Percentiles rank a stretch among this genome's conserved stretches.
These are phyloP conservation scores for Drosera spatulata DNA, from an alignment of 179 eudicot genomes.

Conservation along the genomic window DNA sequence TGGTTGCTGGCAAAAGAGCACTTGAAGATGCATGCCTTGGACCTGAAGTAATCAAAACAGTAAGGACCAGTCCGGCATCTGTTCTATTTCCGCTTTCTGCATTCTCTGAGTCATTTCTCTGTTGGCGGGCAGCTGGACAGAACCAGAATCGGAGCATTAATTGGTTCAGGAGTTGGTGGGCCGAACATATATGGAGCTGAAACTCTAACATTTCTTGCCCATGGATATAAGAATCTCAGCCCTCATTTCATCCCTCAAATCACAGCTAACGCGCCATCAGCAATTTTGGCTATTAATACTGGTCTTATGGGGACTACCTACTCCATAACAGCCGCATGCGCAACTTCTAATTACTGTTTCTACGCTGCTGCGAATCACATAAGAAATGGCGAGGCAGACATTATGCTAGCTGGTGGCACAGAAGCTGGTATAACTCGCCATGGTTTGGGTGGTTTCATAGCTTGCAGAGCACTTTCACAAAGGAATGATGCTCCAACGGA, in stretches of 20 bases:
- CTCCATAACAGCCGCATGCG: conserved; percentile 56
- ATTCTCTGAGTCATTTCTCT: too few species aligned
- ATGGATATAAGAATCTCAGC: conserved; percentile 34
- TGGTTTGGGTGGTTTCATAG: conserved; percentile 46
- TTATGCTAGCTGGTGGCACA: conserved; percentile 51
- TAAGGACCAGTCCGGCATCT: background rate
- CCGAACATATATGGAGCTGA: conserved; percentile 30
- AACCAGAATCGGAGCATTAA: conserved; percentile 34
- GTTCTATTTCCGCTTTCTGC: too few species aligned
- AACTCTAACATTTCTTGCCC: conserved; percentile 28
- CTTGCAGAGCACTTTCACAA: conserved; percentile 50
- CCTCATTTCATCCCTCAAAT: conserved; percentile 47
- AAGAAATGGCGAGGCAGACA: conserved; percentile 47
- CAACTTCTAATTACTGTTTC: conserved; percentile 55
- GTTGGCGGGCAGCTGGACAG: conserved; percentile 33
- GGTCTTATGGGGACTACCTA: conserved; percentile 58
- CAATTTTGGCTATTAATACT: conserved; percentile 45
- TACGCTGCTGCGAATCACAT: conserved; percentile 49
- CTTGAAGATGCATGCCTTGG: conserved; percentile 42
- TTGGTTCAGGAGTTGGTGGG: conserved; percentile 56
- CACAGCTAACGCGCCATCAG: conserved; percentile 42
- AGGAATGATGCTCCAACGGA: conserved; percentile 38
- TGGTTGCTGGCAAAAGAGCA: conserved; percentile 49
- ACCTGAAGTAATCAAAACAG: conserved; percentile 34
- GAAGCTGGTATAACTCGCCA: conserved; percentile 38